These are phyloP conservation scores for Elsinoe arachidis DNA, from an alignment of 2,329 filamentous ascomycete genomes.

Conservation along the genomic window DNA sequence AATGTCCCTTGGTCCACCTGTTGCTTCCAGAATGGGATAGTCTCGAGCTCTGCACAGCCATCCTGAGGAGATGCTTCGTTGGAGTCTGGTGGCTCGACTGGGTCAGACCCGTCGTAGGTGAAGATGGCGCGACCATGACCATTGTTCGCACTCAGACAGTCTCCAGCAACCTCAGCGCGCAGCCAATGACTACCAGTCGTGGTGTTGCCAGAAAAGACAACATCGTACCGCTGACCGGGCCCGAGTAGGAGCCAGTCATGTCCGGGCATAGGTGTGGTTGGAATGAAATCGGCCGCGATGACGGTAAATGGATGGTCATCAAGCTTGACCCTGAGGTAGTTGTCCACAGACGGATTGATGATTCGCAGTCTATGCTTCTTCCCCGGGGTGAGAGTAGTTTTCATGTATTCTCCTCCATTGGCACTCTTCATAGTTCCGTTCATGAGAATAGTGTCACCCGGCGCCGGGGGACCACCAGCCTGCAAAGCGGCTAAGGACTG, in stretches of 20 bases:
- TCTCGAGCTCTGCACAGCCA: constrained; percentile 24
- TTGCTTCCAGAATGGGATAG: constrained; percentile 27
- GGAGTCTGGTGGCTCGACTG: constrained; percentile 19
- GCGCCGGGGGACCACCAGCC: constrained; percentile 24
- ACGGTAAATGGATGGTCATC: constrained; percentile 29
- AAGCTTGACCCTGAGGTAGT: constrained; percentile 33
- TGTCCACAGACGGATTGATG: constrained; percentile 39
- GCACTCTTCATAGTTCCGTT: constrained; percentile 34
- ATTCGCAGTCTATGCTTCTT: constrained; percentile 37
- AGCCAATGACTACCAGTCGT: constrained; percentile 39
- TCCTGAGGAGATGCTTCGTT: constrained; percentile 20
- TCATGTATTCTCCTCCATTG: constrained; percentile 25
- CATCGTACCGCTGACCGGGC: constrained; percentile 41
- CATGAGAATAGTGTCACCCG: constrained; percentile 37
- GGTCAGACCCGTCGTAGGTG: constrained; percentile 24
- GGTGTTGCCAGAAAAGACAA: constrained; percentile 39
- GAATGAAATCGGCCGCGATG: constrained; percentile 31
- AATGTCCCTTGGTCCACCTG: constrained; percentile 30
- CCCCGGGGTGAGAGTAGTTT: constrained; percentile 23
- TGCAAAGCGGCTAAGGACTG: constrained; percentile 26
- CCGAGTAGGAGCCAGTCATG: constrained; percentile 30
- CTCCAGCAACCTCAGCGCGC: constrained; percentile 31
- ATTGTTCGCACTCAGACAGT: constrained; percentile 29
- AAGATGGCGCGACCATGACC: constrained; percentile 30
- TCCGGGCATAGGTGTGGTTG: constrained; percentile 20